phyloP scores from a whole-genome alignment of 2,329 filamentous ascomycete genomes.

The Dactylellina parvicollis region DNA sequence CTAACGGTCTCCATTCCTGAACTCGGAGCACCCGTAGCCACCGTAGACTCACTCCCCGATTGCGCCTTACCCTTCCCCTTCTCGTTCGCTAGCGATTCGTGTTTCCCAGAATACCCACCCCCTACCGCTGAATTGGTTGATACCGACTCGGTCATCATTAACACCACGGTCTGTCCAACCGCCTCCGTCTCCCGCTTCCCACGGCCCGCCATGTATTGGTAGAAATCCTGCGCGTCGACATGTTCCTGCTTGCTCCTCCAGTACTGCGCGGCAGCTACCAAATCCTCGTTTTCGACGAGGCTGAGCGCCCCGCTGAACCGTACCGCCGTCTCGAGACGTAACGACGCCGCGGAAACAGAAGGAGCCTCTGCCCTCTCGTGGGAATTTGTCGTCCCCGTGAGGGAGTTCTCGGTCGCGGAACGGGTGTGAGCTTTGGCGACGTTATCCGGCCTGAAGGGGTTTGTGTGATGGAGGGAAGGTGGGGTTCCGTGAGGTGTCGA shows the following conservation, averaged over 20 bases:
- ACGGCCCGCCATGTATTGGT: constrained; percentile 7
- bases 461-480: constrained; percentile 1
- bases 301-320: constrained; percentile 9
- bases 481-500: not conserved
- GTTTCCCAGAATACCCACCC: not conserved
- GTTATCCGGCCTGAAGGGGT: constrained; percentile 8
- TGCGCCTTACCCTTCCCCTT: not conserved
- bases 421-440: not conserved
- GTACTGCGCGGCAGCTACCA: constrained; percentile 9
- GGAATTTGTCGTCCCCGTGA: constrained; percentile 7
- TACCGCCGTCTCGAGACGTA: constrained; percentile 36
- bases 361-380: constrained; percentile 34
- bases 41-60: not conserved
- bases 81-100: not conserved
- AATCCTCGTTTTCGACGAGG: constrained; percentile 20
- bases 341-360: not conserved
- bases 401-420: constrained; percentile 20
- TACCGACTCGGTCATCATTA: not conserved
- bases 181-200: not conserved
- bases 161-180: not conserved
- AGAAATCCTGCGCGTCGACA: constrained; percentile 39
- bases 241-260: constrained; percentile 44
- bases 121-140: not conserved
- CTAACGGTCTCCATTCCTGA: not conserved
- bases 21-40: not conserved